Conservation (phyloP, 805 yeast genomes). For the Cyberlindnera mrakii region DNA sequence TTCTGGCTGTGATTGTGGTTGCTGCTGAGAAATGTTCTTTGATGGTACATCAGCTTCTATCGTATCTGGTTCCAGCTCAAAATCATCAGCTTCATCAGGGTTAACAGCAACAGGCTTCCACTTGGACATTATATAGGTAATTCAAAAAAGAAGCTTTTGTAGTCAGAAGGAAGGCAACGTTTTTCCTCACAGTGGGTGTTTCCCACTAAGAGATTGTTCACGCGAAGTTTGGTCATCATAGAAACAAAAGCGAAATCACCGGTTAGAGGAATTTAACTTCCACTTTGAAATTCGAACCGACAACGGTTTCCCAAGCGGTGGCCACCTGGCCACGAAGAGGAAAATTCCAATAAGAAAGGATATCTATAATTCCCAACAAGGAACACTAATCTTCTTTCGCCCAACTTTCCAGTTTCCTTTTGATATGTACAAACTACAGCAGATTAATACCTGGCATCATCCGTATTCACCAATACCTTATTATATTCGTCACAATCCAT, state of each 20-base stretch:
- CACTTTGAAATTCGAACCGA: constrained; percentile 13
- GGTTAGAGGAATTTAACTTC: background rate
- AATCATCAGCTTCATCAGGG: constrained; percentile 24
- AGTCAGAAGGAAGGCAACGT: constrained; percentile 27
- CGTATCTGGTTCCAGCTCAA: constrained; percentile 23
- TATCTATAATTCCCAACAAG: background rate
- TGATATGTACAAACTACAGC: too few relatives aligned
- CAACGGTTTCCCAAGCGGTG: constrained; percentile 7
- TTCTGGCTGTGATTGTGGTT: constrained; percentile 1
- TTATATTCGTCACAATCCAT: background rate
- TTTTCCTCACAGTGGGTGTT: constrained; percentile 22
- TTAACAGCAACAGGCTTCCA: constrained; percentile 25
- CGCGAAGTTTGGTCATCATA: constrained; percentile 25
- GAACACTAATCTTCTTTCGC: too few relatives aligned
- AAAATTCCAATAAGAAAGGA: constrained; percentile 6
- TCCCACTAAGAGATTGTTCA: constrained; percentile 28
- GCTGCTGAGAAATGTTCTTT: constrained; percentile 1
- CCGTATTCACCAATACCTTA: too few relatives aligned
- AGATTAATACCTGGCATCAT: too few relatives aligned
- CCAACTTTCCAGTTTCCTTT: too few relatives aligned
- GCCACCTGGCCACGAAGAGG: constrained; percentile 16
- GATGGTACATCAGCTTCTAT: constrained; percentile 21
- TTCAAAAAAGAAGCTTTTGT: constrained; percentile 7
- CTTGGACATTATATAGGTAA: constrained; percentile 11
- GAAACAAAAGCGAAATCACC: constrained; percentile 1